Evolutionary conservation across 495 filamentous ascomycete species (phyloP).

Genomic region (Podospora pseudoanserina): DNA sequence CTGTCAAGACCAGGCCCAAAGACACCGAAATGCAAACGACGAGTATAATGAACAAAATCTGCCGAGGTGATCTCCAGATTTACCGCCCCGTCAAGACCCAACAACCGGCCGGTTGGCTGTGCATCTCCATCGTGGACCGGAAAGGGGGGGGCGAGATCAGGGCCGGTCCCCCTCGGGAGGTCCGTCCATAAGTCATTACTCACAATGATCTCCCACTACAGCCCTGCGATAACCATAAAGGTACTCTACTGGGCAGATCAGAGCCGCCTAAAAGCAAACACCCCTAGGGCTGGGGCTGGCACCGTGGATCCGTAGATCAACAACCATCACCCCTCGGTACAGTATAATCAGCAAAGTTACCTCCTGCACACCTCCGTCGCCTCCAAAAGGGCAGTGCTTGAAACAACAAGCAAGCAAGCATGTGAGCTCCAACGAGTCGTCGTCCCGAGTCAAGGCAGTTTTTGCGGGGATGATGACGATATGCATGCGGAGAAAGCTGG

Average conservation of each 20-base stretch:
- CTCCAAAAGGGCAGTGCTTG: not conserved
- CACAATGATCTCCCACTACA: not conserved
- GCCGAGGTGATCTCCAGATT: not conserved
- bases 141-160: not conserved
- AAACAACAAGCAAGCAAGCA: not conserved
- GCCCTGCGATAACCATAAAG: not conserved
- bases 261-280: not conserved
- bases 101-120: not conserved
- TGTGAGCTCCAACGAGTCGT: not conserved
- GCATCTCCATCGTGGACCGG: not conserved
- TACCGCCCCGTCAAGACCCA: not conserved
- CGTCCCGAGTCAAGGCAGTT: not conserved
- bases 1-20: not conserved
- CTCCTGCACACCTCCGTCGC: not conserved
- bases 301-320: not conserved
- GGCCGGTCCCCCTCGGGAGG: not conserved
- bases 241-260: not conserved
- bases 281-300: not conserved
- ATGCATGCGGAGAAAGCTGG: not conserved
- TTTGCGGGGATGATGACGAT: not conserved
- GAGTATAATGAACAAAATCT: not conserved
- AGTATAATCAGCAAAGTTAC: not conserved
- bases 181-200: not conserved
- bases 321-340: not conserved
- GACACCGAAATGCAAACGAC: not conserved